phyloP scores from a whole-genome alignment of 208 protist species.

The Novymonas esmeraldas region DNA sequence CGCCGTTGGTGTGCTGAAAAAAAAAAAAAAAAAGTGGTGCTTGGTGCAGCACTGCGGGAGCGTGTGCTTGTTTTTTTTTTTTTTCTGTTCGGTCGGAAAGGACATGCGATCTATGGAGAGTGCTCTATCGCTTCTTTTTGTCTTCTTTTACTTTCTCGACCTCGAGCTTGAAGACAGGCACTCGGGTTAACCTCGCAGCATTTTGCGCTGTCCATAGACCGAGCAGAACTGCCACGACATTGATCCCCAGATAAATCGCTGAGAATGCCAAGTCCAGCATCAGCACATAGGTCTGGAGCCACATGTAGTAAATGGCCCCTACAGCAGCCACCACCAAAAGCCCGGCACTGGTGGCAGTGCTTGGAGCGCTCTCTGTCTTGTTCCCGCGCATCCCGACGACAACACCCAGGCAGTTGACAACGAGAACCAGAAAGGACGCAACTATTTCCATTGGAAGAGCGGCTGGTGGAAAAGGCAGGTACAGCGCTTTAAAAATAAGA shows the following conservation, averaged over 20 bases:
- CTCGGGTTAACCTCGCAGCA: constrained; percentile 10
- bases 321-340: constrained; percentile 44
- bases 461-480: constrained; percentile 64
- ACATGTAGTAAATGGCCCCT: constrained; percentile 81
- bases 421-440: constrained; percentile 46
- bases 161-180: constrained; percentile 19
- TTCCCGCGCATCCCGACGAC: constrained; percentile 62
- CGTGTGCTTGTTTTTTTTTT: too few relatives aligned
- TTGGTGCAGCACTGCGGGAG: too few relatives aligned
- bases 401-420: constrained; percentile 43
- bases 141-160: background rate
- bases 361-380: constrained; percentile 36
- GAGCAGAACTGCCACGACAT: constrained; percentile 42
- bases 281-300: constrained; percentile 85
- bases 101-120: too few relatives aligned
- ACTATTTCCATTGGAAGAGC: constrained; percentile 73
- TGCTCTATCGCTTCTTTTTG: constrained; percentile 15
- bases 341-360: constrained; percentile 36
- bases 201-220: constrained; percentile 42
- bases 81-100: too few relatives aligned
- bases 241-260: constrained; percentile 52
- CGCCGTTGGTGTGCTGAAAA: too few relatives aligned
- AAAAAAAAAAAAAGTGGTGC: too few relatives aligned
- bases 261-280: constrained; percentile 75
- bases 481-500: constrained; percentile 62